Conservation (phyloP, 2,329 filamentous ascomycete genomes). For the Ascochyta lentis region DNA sequence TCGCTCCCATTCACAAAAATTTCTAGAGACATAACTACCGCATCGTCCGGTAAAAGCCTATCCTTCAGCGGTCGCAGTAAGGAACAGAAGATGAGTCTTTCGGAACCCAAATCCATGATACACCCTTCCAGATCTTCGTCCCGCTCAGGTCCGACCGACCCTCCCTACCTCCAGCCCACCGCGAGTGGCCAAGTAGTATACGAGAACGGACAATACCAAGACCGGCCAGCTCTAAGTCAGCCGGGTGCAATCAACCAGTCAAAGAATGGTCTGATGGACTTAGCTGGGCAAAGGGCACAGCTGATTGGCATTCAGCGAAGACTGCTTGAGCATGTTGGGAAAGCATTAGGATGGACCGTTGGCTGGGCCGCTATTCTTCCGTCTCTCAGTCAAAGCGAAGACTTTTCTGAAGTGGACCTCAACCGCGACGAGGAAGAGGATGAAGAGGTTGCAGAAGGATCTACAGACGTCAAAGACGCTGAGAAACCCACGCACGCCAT, state of each 20-base stretch:
- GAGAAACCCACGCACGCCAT: conserved; percentile 19
- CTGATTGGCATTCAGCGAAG: conserved; percentile 81
- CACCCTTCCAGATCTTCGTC: conserved; percentile 72
- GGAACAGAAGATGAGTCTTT: conserved; percentile 68
- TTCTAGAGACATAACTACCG: conserved; percentile 31
- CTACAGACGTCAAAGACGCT: conserved; percentile 8
- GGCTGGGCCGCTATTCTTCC: conserved; percentile 67
- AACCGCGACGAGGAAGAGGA: conserved; percentile 28
- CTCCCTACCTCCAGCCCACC: conserved; percentile 41
- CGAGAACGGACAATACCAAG: conserved; percentile 48
- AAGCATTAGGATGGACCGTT: conserved; percentile 74
- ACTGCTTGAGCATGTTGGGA: conserved; percentile 76
- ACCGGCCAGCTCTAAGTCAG: conserved; percentile 33
- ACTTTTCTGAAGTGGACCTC: conserved; percentile 49
- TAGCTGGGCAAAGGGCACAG: conserved; percentile 83
- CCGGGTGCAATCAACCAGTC: conserved; percentile 25
- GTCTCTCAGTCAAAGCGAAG: conserved; percentile 30
- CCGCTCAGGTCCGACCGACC: conserved; percentile 37
- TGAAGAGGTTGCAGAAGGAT: conserved; percentile 5
- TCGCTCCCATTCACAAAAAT: conserved; percentile 67
- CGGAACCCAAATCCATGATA: conserved; percentile 74
- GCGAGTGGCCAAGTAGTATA: conserved; percentile 45
- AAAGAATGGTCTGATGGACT: conserved; percentile 73
- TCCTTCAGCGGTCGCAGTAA: conserved; percentile 56
- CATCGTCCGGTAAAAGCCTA: conserved; percentile 55